Percentiles rank a stretch among this genome's conserved stretches.
These are phyloP conservation scores for Neurospora terricola DNA, from an alignment of 495 filamentous ascomycete genomes.

Conservation along the genomic window DNA sequence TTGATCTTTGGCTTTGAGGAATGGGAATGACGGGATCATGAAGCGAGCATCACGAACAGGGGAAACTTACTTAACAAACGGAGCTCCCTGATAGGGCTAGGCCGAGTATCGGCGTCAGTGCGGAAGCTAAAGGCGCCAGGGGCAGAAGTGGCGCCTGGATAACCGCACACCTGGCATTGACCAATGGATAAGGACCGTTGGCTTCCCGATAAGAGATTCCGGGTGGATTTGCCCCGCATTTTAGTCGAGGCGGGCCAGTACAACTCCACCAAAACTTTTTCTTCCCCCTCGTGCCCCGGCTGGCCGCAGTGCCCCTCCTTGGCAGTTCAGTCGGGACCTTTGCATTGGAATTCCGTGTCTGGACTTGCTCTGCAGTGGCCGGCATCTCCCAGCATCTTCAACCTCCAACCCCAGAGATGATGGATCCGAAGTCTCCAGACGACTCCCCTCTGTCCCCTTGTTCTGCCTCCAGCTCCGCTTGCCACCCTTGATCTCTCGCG, in stretches of 20 bases:
- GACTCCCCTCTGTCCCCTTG: background rate
- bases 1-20: background rate
- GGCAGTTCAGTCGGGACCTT: background rate
- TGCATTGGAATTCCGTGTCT: background rate
- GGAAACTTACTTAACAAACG: background rate
- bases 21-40: background rate
- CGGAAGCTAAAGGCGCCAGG: background rate
- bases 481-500: background rate
- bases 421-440: background rate
- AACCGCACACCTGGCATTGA: background rate
- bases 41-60: background rate
- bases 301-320: background rate
- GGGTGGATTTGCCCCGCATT: background rate
- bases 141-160: background rate
- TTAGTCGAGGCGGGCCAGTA: background rate
- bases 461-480: background rate
- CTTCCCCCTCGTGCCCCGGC: background rate
- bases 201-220: background rate
- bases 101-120: background rate
- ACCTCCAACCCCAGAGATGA: background rate
- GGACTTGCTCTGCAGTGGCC: background rate
- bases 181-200: background rate
- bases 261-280: background rate
- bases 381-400: background rate
- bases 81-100: background rate